Evolutionary conservation across 208 protist genomes (phyloP).

Genomic region (Leishmania turanica): DNA sequence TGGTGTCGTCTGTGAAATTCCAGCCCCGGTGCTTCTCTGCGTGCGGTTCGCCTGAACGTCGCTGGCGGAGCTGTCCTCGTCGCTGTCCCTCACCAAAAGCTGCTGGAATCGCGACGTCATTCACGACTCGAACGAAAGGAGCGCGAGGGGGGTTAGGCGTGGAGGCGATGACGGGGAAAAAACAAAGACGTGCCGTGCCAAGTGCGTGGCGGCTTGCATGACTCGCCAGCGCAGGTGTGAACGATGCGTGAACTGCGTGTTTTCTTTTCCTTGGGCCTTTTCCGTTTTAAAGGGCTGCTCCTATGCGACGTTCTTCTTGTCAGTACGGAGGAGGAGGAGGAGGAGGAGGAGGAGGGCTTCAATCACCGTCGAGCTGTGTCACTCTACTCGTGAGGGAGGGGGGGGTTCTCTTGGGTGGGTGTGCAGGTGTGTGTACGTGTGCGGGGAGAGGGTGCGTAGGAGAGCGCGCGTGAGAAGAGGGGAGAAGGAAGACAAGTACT

Average conservation of each 20-base stretch:
- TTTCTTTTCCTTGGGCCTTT: neutral
- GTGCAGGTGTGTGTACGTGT: neutral
- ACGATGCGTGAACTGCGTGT: neutral
- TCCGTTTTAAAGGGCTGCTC: neutral
- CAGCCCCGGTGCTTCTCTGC: slow-evolving; percentile 19
- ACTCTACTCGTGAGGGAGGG: neutral
- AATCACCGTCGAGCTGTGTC: neutral
- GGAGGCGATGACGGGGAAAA: neutral
- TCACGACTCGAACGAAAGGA: neutral
- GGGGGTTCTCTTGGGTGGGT: neutral
- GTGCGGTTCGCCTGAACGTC: slow-evolving; percentile 23
- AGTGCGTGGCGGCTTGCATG: neutral
- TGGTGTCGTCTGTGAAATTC: slow-evolving; percentile 30
- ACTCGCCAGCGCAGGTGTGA: neutral
- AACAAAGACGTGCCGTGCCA: neutral
- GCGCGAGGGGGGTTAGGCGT: too few species aligned
- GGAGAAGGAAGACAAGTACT: slow-evolving; percentile 5
- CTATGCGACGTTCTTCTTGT: neutral
- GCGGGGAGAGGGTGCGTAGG: neutral
- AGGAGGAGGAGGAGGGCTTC: neutral
- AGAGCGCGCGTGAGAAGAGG: slow-evolving; percentile 5
- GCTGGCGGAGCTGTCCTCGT: slow-evolving; percentile 46
- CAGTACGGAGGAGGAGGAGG: neutral
- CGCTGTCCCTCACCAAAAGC: slow-evolving; percentile 56
- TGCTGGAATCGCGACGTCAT: slow-evolving; percentile 43